These are phyloP conservation scores for Diplotaxis tenuifolia DNA, from an alignment of 345 rosid genomes.

Conservation along the genomic window DNA sequence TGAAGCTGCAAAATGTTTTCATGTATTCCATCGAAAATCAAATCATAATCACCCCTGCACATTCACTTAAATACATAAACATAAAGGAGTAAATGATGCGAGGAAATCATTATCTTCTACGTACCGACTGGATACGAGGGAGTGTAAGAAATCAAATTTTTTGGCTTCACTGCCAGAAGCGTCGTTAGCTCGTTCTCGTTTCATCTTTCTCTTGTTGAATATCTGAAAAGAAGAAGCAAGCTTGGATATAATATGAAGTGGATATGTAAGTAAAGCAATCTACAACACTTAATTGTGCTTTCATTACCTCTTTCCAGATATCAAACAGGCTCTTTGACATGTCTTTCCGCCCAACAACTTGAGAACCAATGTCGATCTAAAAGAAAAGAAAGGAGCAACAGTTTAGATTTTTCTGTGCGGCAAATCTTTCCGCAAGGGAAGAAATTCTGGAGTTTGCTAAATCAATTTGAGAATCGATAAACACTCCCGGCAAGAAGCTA, in stretches of 20 bases:
- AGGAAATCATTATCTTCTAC: constrained; percentile 19
- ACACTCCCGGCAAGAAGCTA: background rate
- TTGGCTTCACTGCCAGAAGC: constrained; percentile 39
- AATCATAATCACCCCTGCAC: constrained; percentile 90
- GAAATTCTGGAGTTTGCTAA: background rate
- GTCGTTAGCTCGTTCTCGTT: constrained; percentile 44
- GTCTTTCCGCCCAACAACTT: constrained; percentile 91
- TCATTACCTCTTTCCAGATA: constrained; percentile 89
- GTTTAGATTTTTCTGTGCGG: background rate
- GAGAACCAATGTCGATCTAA: constrained; percentile 81
- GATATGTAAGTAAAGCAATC: background rate
- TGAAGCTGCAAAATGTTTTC: constrained; percentile 84
- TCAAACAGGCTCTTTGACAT: constrained; percentile 79
- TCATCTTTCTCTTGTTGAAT: constrained; percentile 73
- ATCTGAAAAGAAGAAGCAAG: constrained; percentile 47
- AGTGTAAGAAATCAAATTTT: constrained; percentile 59
- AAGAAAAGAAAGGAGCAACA: constrained; percentile 30
- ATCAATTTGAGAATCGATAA: constrained; percentile 8
- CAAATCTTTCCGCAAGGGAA: background rate
- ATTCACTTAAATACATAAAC: constrained; percentile 35
- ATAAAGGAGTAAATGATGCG: background rate
- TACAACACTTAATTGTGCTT: background rate
- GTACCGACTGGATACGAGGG: constrained; percentile 74
- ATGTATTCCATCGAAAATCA: constrained; percentile 79
- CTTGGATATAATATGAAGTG: constrained; percentile 7